Percentiles rank a stretch among this genome's conserved stretches.
These are phyloP conservation scores for Bathelium albidoporum DNA, from an alignment of 495 filamentous ascomycete genomes.

Conservation along the genomic window DNA sequence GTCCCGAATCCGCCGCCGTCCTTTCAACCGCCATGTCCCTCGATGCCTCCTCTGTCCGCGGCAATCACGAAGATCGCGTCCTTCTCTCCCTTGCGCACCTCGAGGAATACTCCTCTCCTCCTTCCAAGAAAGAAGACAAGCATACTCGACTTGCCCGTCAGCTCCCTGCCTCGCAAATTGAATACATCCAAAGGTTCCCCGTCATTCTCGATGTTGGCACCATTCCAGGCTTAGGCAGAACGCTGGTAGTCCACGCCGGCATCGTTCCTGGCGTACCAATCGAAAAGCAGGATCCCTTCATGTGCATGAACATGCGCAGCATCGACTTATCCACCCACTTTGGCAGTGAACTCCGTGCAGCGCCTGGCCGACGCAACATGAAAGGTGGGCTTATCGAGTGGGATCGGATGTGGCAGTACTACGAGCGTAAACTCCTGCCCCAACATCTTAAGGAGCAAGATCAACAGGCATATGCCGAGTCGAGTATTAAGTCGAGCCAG, in stretches of 20 bases:
- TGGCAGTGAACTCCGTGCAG: slow-evolving; percentile 40
- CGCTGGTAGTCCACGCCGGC: slow-evolving; percentile 76
- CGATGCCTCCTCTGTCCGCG: slow-evolving; percentile 69
- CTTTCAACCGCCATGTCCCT: slow-evolving; percentile 60
- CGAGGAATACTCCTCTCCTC: slow-evolving; percentile 29
- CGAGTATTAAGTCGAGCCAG: neutral
- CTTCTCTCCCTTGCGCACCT: slow-evolving; percentile 38
- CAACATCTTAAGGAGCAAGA: neutral
- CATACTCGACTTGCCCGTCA: slow-evolving; percentile 38
- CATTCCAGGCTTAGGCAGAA: slow-evolving; percentile 45
- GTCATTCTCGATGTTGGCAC: slow-evolving; percentile 61
- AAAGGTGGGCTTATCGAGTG: slow-evolving; percentile 31
- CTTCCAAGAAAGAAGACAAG: slow-evolving; percentile 22
- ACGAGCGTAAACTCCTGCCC: neutral
- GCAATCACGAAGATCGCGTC: slow-evolving; percentile 87
- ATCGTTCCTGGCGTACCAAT: slow-evolving; percentile 63
- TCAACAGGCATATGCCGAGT: neutral
- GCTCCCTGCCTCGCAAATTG: slow-evolving; percentile 49
- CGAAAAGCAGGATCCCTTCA: slow-evolving; percentile 64
- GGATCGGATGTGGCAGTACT: neutral
- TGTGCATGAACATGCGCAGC: slow-evolving; percentile 86
- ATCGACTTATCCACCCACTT: slow-evolving; percentile 54
- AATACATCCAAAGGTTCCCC: slow-evolving; percentile 63
- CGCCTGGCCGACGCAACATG: slow-evolving; percentile 42
- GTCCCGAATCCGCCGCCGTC: slow-evolving; percentile 72